A percentile compares a stretch with the other conserved stretches of the same genome.
These are phyloP conservation scores for Cicer bijugum DNA, from an alignment of 306 rosid species.

Conservation along the genomic window DNA sequence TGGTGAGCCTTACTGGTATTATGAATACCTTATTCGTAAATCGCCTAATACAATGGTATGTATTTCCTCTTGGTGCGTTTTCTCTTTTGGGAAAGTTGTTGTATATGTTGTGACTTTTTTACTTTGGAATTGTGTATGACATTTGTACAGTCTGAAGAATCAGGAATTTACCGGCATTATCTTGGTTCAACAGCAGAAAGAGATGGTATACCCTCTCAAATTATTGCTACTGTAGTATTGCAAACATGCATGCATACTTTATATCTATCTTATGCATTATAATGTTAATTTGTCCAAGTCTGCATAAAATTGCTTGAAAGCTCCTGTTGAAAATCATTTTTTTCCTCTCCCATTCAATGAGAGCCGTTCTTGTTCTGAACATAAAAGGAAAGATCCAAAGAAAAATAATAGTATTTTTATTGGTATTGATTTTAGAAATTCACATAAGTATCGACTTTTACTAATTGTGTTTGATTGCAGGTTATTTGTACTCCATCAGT, in stretches of 20 bases:
- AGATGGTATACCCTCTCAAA: slow-evolving; percentile 66
- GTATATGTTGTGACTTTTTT: slow-evolving; percentile 27
- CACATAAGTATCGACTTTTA: slow-evolving; percentile 14
- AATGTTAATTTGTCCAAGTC: slow-evolving; percentile 14
- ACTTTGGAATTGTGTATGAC: slow-evolving; percentile 41
- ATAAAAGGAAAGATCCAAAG: too few relatives aligned
- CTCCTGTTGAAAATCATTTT: slow-evolving; percentile 36
- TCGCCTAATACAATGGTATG: slow-evolving; percentile 77
- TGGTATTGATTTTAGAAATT: slow-evolving; percentile 37
- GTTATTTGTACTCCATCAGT: slow-evolving; percentile 79
- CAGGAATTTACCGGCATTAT: slow-evolving; percentile 72
- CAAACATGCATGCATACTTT: slow-evolving; percentile 6
- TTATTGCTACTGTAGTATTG: slow-evolving; percentile 6
- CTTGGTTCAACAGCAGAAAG: slow-evolving; percentile 88
- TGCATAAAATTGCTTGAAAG: slow-evolving; percentile 35
- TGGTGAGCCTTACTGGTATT: slow-evolving; percentile 87
- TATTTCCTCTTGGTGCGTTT: slow-evolving; percentile 21
- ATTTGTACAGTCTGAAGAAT: slow-evolving; percentile 63
- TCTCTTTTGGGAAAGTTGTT: slow-evolving; percentile 19
- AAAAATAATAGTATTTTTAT: neutral
- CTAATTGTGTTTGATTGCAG: slow-evolving; percentile 52
- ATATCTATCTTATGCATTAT: slow-evolving; percentile 25
- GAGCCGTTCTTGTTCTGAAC: neutral
- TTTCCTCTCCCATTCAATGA: slow-evolving; percentile 30
- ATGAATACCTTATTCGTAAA: slow-evolving; percentile 92